Base-by-base conservation (phyloP, 2,329 filamentous ascomycete genomes). In the Colletotrichum aenigma region DNA sequence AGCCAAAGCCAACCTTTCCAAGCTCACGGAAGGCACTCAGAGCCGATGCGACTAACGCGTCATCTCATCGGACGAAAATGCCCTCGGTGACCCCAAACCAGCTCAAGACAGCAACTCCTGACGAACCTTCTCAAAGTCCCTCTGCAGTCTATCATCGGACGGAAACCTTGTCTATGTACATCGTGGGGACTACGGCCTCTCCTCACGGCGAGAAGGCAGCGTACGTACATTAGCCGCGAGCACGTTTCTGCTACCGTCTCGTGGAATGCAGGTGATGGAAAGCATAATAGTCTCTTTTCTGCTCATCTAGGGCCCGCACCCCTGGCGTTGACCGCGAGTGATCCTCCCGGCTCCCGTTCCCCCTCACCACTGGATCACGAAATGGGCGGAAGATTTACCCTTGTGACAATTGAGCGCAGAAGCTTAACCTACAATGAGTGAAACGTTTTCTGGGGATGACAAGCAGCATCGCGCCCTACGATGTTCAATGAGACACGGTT, bases 11-110 rank as follows among this genome's bases (percentile, higher is more conserved):
- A 60, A 28, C 24, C 7, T 6, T 43, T 43, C 7, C 38, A 66
- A 72, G 62, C 70, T 56, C 21, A 16, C 66, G 66, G 58, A 56
- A 38, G 58, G 68, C 38, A 34, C 58, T 6, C 56, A 32, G n/a
- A 52, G 52, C 55, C 36, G 52, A 60, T 34, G 64, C 55, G 28
- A 68, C 13, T 12, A 16, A 9, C 16, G 70, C 43, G 65, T 38
- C 65, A 26, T 21, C 8, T 21, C 9, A n/a, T 74, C 71, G 71
- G 67, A 70, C 21, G 67, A 60, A 66, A 34, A 48, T 21, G 18
- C 24, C 56, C 16, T 43, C 18, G 38, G 38, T 43, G 38, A 43
- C 71, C 48, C 26, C 24, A 36, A 65, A 32, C 65, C 18, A 56
- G 28, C 64, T 66, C 64, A 66, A 66, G 16, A 55, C 64, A 32